A percentile compares a stretch with the other conserved stretches of the same genome.
Conservation (phyloP, 352 stramenopile species). For the Chrysophaeum taylorii region DNA sequence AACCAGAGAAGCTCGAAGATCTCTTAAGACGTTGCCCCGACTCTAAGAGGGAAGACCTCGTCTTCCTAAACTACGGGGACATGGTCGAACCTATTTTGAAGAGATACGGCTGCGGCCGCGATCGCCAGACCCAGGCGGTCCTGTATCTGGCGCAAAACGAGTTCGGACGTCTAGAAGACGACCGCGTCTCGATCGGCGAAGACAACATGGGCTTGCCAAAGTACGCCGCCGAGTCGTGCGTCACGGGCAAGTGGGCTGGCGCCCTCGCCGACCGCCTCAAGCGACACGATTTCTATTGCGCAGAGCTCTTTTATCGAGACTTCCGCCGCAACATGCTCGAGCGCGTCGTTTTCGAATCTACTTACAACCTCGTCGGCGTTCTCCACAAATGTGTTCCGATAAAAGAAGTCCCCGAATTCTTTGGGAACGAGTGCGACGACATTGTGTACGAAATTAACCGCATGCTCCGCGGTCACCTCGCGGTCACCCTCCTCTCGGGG, state of each 20-base stretch:
- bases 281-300: not conserved
- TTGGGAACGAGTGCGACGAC: not conserved
- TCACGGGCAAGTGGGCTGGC: constrained; percentile 9
- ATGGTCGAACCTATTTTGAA: constrained; percentile 1
- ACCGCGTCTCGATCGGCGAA: not conserved
- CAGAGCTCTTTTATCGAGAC: constrained; percentile 7
- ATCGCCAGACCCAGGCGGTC: not conserved
- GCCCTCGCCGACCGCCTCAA: not conserved
- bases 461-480: not conserved
- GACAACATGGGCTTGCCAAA: constrained; percentile 5
- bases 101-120: not conserved
- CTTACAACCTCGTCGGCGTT: not conserved
- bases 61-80: not conserved
- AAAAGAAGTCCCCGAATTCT: not conserved
- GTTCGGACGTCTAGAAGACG: not conserved
- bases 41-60: constrained; percentile 5
- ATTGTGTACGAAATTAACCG: constrained; percentile 10
- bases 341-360: not conserved
- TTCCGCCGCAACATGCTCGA: constrained; percentile 10
- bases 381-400: constrained; percentile 4
- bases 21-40: not conserved
- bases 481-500: not conserved
- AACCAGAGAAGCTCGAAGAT: not conserved
- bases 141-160: not conserved
- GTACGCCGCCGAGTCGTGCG: constrained; percentile 1